A percentile compares a stretch with the other conserved stretches of the same genome.
Conservation (phyloP, 352 stramenopile species). For the Nothophytophthora sp. region DNA sequence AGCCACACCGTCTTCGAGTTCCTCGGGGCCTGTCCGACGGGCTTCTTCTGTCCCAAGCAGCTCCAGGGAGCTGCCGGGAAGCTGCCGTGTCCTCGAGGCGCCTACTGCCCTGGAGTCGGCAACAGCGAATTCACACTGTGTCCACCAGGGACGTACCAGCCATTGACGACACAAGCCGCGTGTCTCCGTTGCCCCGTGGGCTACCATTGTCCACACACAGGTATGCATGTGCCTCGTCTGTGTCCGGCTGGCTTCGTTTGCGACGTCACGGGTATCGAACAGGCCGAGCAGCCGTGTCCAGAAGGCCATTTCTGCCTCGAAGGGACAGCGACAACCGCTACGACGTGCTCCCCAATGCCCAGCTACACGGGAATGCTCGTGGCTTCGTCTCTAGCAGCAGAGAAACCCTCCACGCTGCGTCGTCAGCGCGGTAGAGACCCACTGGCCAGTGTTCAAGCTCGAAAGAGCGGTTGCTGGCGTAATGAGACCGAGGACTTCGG, state of each 20-base stretch:
- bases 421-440: slow-evolving; percentile 23
- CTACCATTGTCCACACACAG: slow-evolving; percentile 93
- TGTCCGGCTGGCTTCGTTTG: slow-evolving; percentile 96
- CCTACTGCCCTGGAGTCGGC: slow-evolving; percentile 74
- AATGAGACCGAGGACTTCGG: slow-evolving; percentile 96
- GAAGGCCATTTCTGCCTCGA: slow-evolving; percentile 95
- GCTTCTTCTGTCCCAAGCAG: slow-evolving; percentile 86
- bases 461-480: slow-evolving; percentile 92
- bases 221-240: slow-evolving; percentile 92
- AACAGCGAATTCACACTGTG: slow-evolving; percentile 96
- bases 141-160: slow-evolving; percentile 94
- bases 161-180: slow-evolving; percentile 58
- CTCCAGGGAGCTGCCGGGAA: slow-evolving; percentile 34
- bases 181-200: slow-evolving; percentile 95
- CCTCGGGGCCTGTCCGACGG: slow-evolving; percentile 79
- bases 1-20: slow-evolving; percentile 79
- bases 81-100: slow-evolving; percentile 67
- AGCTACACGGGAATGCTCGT: slow-evolving; percentile 43
- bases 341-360: slow-evolving; percentile 70
- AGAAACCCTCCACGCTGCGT: slow-evolving; percentile 44
- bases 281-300: slow-evolving; percentile 93
- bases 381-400: slow-evolving; percentile 28
- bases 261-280: slow-evolving; percentile 93
- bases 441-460: slow-evolving; percentile 52
- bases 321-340: slow-evolving; percentile 94